These are phyloP conservation scores for Skeletonema marinoi DNA, from an alignment of 108 stramenopile genomes.

Conservation along the genomic window DNA sequence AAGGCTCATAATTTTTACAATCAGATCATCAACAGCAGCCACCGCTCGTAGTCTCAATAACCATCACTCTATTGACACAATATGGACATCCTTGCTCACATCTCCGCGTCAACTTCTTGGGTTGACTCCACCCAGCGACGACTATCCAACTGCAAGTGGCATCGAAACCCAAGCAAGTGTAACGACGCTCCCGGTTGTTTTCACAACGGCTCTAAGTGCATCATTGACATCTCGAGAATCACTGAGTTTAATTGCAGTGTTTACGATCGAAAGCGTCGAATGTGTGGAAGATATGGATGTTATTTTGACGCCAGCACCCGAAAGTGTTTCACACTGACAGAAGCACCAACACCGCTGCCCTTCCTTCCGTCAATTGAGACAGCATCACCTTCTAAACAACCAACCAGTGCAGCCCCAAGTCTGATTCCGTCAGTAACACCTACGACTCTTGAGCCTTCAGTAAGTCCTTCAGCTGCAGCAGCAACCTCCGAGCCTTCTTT, in stretches of 20 bases:
- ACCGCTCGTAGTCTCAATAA: background rate
- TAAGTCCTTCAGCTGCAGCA: background rate
- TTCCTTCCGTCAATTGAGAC: background rate
- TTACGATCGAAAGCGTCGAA: background rate
- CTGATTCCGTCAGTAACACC: background rate
- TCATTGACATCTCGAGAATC: background rate
- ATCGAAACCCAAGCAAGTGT: background rate
- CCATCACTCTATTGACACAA: background rate
- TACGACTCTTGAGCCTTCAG: background rate
- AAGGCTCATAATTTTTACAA: background rate
- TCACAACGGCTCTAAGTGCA: background rate
- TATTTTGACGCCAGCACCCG: background rate
- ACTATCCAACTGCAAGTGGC: background rate
- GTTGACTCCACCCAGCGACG: background rate
- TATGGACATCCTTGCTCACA: background rate
- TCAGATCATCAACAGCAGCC: background rate
- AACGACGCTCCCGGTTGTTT: background rate
- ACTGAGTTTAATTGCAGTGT: background rate
- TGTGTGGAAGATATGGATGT: background rate
- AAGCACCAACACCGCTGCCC: background rate
- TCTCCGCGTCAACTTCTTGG: background rate
- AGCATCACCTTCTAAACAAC: background rate
- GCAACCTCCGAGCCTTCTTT: conserved; percentile 1
- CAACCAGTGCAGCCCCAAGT: background rate
- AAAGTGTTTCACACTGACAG: background rate